Evolutionary conservation across 179 eudicot species (phyloP), one percentile per base, ranked within the genome.

Genomic region (Carnegiea gigantea): DNA sequence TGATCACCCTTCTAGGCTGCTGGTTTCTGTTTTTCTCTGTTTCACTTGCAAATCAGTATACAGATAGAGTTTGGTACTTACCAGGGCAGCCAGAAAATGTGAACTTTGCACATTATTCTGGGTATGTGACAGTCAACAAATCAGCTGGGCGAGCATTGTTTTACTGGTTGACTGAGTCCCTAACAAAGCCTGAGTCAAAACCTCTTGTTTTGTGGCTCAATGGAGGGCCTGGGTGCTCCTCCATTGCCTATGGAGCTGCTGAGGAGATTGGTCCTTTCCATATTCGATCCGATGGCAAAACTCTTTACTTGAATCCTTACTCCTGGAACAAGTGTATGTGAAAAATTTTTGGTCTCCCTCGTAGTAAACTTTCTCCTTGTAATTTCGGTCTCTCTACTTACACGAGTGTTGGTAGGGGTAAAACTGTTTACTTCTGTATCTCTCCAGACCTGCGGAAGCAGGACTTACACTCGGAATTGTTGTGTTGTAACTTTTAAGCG

Each of bases 221-320:
- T 90, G 98, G 98, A 30, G 98, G 98, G 4, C 98, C 98, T 79
- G 98, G 98, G 75, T 95, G 98, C 78, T 95, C 98, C n/a, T 93
- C 98, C 77, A 85, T 95, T 78, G 98, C 98, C 70, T 95, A 92
- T 90, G 98, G 98, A 75, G 95, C 94, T 86, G 89, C 95, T 65
- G 98, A 95, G 84, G 98, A 95, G 79, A 87, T 95, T 84, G 98
- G 98, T 26, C 98, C 98, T 77, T 89, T 95, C 26, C 95, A 86
- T 78, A 90, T 95, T 80, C 84, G 77, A 14, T 77, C 92, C 38
- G 94, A 95, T 84, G 98, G 97, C 65, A 92, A 84, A 75, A 88
- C 89, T 17, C 97, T 93, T 60, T 91, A 73, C 86, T 75, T 84
- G 74, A 95, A 92, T 81, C 91, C 91, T 26, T 92, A 92, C 77